phyloP scores from a whole-genome alignment of 1,284 basidiomycete species.

The Sanghuangporus sanghuang region DNA sequence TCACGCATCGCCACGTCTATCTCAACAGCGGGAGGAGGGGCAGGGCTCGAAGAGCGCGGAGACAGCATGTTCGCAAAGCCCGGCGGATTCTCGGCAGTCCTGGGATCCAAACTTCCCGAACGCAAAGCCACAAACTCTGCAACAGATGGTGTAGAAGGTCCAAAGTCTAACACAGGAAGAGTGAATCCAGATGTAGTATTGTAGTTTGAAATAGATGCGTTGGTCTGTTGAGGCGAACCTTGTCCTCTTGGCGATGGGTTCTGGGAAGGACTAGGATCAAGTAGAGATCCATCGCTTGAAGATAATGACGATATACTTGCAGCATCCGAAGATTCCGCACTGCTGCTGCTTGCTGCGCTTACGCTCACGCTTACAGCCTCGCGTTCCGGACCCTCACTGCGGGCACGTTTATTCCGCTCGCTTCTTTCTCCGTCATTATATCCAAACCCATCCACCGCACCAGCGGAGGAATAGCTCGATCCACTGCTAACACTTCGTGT shows the following conservation, averaged over 20 bases:
- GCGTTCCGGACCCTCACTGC: conserved; percentile 16
- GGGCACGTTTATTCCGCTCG: conserved; percentile 18
- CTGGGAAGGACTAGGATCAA: neutral
- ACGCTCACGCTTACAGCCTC: neutral
- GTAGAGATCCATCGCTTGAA: neutral
- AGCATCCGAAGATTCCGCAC: neutral
- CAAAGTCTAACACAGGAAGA: neutral
- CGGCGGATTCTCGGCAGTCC: conserved; percentile 2
- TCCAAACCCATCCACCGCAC: neutral
- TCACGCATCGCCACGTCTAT: neutral
- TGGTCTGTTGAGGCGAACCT: neutral
- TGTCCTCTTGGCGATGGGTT: neutral
- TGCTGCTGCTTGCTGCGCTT: neutral
- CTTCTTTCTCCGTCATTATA: conserved; percentile 1
- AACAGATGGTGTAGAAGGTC: conserved; percentile 5
- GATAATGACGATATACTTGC: neutral
- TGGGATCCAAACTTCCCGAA: neutral
- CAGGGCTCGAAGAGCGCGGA: conserved; percentile 15
- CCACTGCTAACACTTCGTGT: neutral
- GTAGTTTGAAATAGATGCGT: no score
- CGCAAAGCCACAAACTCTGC: conserved; percentile 10
- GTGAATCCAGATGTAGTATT: neutral
- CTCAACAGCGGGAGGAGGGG: conserved; percentile 1
- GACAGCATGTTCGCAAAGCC: conserved; percentile 11
- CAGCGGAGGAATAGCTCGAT: conserved; percentile 6